These are phyloP conservation scores for Suhomyces ambrosiae DNA, from an alignment of 1,139 yeast genomes.

Conservation along the genomic window DNA sequence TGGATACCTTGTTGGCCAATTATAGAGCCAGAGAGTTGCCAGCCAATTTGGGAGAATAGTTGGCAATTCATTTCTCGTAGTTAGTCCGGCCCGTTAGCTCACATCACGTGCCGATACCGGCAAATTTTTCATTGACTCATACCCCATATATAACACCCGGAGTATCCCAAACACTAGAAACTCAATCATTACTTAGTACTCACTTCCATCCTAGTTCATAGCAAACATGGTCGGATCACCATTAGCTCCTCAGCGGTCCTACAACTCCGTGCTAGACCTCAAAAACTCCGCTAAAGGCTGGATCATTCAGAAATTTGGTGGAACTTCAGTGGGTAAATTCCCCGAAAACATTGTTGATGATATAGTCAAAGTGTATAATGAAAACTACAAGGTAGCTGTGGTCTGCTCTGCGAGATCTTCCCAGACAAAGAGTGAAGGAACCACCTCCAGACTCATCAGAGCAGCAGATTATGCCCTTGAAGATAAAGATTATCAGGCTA, in stretches of 20 bases:
- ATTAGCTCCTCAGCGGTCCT: slow-evolving; percentile 24
- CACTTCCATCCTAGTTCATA: background rate
- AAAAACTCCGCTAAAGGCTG: slow-evolving; percentile 49
- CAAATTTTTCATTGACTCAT: slow-evolving; percentile 16
- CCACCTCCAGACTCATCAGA: slow-evolving; percentile 77
- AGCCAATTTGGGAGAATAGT: too few species aligned
- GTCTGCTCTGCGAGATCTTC: slow-evolving; percentile 96
- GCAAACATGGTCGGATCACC: slow-evolving; percentile 10
- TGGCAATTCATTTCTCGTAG: too few species aligned
- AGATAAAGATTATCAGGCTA: slow-evolving; percentile 51
- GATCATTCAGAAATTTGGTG: slow-evolving; percentile 96
- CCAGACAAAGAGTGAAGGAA: slow-evolving; percentile 89
- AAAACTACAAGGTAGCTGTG: slow-evolving; percentile 76
- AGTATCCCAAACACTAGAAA: too few species aligned
- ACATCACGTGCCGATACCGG: slow-evolving; percentile 17
- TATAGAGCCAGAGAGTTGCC: too few species aligned
- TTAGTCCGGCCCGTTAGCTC: slow-evolving; percentile 11
- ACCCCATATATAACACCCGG: slow-evolving; percentile 8
- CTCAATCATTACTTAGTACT: too few species aligned
- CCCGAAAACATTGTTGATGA: slow-evolving; percentile 82
- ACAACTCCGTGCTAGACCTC: slow-evolving; percentile 47
- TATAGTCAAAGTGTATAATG: slow-evolving; percentile 68
- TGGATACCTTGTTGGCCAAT: too few species aligned
- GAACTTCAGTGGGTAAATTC: slow-evolving; percentile 97
- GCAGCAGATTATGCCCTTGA: slow-evolving; percentile 79